phyloP scores from a whole-genome alignment of 2,329 filamentous ascomycete species.

The Penicillium decumbens region DNA sequence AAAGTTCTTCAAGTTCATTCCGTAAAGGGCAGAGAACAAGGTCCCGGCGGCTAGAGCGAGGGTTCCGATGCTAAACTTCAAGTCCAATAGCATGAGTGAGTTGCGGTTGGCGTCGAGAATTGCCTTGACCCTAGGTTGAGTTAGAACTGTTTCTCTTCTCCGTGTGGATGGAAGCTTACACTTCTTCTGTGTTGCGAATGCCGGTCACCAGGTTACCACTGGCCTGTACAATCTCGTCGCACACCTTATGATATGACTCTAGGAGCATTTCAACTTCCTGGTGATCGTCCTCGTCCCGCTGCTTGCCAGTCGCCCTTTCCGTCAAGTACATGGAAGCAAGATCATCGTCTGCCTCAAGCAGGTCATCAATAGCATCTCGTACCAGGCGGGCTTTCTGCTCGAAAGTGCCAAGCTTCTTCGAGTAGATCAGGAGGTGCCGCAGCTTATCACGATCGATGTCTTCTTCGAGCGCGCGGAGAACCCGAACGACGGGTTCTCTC shows the following conservation, averaged over 20 bases:
- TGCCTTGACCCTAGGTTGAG: constrained; percentile 68
- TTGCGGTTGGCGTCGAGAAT: constrained; percentile 98
- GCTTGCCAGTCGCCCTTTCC: constrained; percentile 72
- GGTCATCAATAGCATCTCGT: constrained; percentile 87
- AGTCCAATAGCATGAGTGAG: constrained; percentile 91
- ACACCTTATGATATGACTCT: constrained; percentile 96
- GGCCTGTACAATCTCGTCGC: constrained; percentile 95
- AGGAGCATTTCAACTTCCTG: constrained; percentile 95
- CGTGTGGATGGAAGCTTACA: constrained; percentile 55
- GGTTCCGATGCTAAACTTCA: constrained; percentile 94
- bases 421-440: constrained; percentile 82
- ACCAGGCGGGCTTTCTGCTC: constrained; percentile 95
- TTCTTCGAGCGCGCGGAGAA: constrained; percentile 86
- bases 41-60: constrained; percentile 92
- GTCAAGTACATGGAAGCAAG: constrained; percentile 91
- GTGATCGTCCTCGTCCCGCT: constrained; percentile 76
- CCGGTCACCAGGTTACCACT: constrained; percentile 87
- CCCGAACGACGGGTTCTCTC: constrained; percentile 82
- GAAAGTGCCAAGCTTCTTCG: constrained; percentile 92
- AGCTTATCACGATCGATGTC: constrained; percentile 95
- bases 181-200: constrained; percentile 97
- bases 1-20: constrained; percentile 99
- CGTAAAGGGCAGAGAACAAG: constrained; percentile 96
- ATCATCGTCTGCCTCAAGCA: constrained; percentile 94
- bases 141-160: constrained; percentile 14